Evolutionary conservation across 73 alveolate species (phyloP).

Genomic region (Paramecium pentaurelia): DNA sequence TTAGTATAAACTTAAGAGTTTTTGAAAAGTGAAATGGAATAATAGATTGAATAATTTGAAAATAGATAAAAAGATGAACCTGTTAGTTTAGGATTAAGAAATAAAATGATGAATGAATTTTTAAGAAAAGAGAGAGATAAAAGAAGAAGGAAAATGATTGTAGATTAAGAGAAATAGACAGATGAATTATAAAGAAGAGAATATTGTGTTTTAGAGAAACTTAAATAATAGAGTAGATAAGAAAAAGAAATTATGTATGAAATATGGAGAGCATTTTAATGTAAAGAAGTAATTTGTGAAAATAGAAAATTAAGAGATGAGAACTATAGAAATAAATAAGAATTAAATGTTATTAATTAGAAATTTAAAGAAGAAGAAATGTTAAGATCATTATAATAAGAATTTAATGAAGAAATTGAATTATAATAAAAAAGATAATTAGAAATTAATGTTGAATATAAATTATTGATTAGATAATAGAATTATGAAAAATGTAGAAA

Average conservation of each 20-base stretch:
- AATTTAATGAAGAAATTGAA: conserved; percentile 73
- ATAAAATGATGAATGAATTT: conserved; percentile 84
- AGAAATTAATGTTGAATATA: conserved; percentile 59
- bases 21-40: conserved; percentile 75
- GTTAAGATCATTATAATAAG: conserved; percentile 77
- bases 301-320: conserved; percentile 92
- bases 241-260: conserved; percentile 94
- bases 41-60: conserved; percentile 87
- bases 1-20: conserved; percentile 73
- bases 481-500: conserved; percentile 71
- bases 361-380: conserved; percentile 89
- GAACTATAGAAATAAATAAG: conserved; percentile 84
- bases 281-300: conserved; percentile 86
- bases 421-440: conserved; percentile 2
- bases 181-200: conserved; percentile 94
- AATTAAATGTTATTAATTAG: conserved; percentile 82
- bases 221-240: conserved; percentile 82
- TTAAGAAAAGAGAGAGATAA: conserved; percentile 94
- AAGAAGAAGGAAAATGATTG: conserved; percentile 92
- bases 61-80: conserved; percentile 65
- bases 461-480: conserved; percentile 65
- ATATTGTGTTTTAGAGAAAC: conserved; percentile 78
- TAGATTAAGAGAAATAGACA: conserved; percentile 86
- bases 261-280: conserved; percentile 89
- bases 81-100: conserved; percentile 78